A percentile compares a stretch with the other conserved stretches of the same genome.
Evolutionary conservation across 1,284 basidiomycete species (phyloP).

Genomic region (Ceratobasidium sp.): DNA sequence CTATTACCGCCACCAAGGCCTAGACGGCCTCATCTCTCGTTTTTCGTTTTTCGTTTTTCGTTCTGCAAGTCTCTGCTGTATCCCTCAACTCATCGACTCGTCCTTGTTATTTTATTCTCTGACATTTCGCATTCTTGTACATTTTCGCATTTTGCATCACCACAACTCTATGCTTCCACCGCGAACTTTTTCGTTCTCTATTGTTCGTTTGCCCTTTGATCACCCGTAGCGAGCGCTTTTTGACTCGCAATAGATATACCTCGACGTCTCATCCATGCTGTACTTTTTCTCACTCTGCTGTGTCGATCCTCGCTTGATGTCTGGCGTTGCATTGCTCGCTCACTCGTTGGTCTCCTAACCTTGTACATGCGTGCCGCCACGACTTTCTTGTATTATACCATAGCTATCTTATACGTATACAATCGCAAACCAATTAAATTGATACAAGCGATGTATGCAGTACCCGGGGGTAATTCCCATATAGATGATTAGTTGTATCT

Average conservation of each 20-base stretch:
- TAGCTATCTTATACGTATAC: conserved; percentile 25
- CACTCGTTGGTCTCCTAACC: not conserved
- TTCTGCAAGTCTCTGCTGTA: conserved; percentile 8
- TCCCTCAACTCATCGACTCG: not conserved
- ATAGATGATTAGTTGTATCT: too few species aligned
- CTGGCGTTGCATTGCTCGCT: conserved; percentile 5
- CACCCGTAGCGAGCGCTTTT: not conserved
- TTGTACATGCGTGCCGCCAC: conserved; percentile 20
- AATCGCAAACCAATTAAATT: not conserved
- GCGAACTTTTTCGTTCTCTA: not conserved
- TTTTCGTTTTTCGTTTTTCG: not conserved
- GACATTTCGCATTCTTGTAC: conserved; percentile 19
- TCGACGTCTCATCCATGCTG: not conserved
- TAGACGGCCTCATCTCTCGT: not conserved
- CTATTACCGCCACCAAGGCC: conserved; percentile 24
- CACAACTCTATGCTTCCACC: not conserved
- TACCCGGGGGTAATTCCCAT: not conserved
- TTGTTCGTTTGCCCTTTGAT: not conserved
- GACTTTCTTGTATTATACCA: conserved; percentile 24
- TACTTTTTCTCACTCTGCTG: not conserved
- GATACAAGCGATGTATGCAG: not conserved
- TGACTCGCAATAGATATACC: not conserved
- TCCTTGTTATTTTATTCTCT: not conserved
- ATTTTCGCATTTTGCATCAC: conserved; percentile 6
- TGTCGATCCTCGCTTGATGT: conserved; percentile 15